Evolutionary conservation across 371 early-diverging fungal species (phyloP), one percentile per base, ranked within the genome.

Genomic region (Mucor irregularis): DNA sequence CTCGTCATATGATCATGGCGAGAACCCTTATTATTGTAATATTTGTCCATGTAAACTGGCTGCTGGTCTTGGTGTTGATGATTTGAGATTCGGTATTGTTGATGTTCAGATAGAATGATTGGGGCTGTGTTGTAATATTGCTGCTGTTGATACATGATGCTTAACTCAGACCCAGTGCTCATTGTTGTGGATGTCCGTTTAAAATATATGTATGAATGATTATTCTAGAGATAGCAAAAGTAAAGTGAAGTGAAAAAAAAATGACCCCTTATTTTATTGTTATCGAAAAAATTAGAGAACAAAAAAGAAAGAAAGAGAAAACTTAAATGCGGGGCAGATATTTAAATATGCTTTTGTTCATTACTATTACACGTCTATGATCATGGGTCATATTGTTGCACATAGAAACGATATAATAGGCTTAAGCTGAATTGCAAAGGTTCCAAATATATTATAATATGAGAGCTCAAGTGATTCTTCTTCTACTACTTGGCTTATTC

Each of bases 111-210:
- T 17, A 50, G 37, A 4, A 52, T 30, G 7, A 52, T 10, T 31
- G 28, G 56, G 25, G 48, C 31, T 39, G 28, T 38, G 29, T 48
- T 46, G 34, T 50, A 50, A 14, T 38, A 34, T 37, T 50, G 50
- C n/a, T 37, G 38, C 14, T 35, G 51, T 45, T 51, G 39, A 49
- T 61, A 40, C 45, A 54, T 42, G 14, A 56, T 8, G 25, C 56
- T 56, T 26, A 62, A 21, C 29, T 56, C 46, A 40, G 62, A 38
- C 14, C 56, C 46, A 26, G 45, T 44, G 35, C 56, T 61, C 56
- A 61, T 61, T 34, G 19, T 44, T 46, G 26, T 46, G 29, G n/a
- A n/a, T n/a, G n/a, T n/a, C n/a, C n/a, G n/a, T n/a, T n/a, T n/a
- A n/a, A n/a, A n/a, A n/a, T 26, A 22, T 34, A 49, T 35, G 29